phyloP scores from a whole-genome alignment of 192 early-diverging fungal genomes.

The Coemansia sp. region DNA sequence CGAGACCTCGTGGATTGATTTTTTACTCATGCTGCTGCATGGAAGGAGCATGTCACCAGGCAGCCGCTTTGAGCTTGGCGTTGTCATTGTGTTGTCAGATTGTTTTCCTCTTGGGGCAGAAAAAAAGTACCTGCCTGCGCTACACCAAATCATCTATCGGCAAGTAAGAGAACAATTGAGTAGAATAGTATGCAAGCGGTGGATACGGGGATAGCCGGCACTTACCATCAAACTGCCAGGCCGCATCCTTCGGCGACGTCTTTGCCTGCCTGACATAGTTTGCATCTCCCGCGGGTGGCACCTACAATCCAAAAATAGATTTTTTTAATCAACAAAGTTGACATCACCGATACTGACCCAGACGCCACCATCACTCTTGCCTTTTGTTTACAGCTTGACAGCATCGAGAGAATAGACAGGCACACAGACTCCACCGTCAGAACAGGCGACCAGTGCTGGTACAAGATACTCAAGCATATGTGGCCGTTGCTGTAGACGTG shows the following conservation, averaged over 20 bases:
- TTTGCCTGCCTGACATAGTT: conserved; percentile 16
- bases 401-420: conserved; percentile 89
- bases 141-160: conserved; percentile 38
- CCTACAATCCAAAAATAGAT: conserved; percentile 15
- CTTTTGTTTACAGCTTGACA: conserved; percentile 82
- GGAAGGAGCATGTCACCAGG: neutral
- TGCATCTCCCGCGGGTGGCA: conserved; percentile 19
- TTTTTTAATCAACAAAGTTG: neutral
- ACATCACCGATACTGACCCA: neutral
- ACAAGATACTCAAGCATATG: conserved; percentile 94
- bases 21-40: neutral
- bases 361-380: conserved; percentile 25
- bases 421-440: conserved; percentile 85
- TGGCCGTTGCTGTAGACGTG: conserved; percentile 91
- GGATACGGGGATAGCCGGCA: neutral
- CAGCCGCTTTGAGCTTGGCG: neutral
- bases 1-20: conserved; percentile 2
- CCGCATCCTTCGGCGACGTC: conserved; percentile 28
- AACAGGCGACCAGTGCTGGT: conserved; percentile 92
- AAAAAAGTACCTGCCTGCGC: neutral
- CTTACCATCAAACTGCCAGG: conserved; percentile 38
- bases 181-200: conserved; percentile 1
- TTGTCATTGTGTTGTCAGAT: neutral
- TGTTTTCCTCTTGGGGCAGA: neutral
- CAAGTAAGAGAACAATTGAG: neutral